Conservation (phyloP, 129 eudicot genomes). For the Apium graveolens region DNA sequence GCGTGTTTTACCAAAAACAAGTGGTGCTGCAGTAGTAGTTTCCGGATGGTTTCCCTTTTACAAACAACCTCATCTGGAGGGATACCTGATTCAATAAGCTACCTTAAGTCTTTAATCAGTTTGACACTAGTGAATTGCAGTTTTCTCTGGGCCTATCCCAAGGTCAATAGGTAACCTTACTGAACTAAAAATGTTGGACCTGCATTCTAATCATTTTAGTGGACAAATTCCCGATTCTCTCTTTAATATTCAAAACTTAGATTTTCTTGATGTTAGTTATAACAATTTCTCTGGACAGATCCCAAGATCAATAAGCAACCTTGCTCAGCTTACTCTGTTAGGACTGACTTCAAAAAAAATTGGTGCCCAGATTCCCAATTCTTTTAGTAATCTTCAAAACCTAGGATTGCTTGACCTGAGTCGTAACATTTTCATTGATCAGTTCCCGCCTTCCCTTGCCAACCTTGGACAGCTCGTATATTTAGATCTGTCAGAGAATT, state of each 20-base stretch:
- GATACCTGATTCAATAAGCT: slow-evolving; percentile 23
- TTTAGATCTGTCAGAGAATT: not conserved
- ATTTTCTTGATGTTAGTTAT: too few relatives aligned
- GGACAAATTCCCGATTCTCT: not conserved
- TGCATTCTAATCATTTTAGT: too few relatives aligned
- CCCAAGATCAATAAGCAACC: not conserved
- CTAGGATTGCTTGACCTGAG: not conserved
- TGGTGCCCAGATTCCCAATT: too few relatives aligned
- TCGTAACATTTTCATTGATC: slow-evolving; percentile 2
- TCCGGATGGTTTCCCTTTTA: slow-evolving; percentile 15
- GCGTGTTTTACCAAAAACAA: slow-evolving; percentile 15
- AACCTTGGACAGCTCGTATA: not conserved
- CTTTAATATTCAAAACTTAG: not conserved
- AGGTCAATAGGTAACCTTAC: not conserved
- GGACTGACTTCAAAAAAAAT: too few relatives aligned
- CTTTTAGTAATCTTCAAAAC: not conserved
- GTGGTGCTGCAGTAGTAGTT: slow-evolving; percentile 12
- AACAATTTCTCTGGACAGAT: slow-evolving; percentile 20
- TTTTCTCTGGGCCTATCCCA: slow-evolving; percentile 20
- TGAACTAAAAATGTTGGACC: not conserved
- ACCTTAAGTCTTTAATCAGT: slow-evolving; percentile 11
- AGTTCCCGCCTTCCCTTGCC: slow-evolving; percentile 1
- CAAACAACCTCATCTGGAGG: slow-evolving; percentile 17
- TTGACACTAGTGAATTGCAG: slow-evolving; percentile 13
- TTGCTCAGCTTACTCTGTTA: too few relatives aligned